These are phyloP conservation scores for Pseudogymnoascus destructans DNA, from an alignment of 2,329 filamentous ascomycete species.

Conservation along the genomic window DNA sequence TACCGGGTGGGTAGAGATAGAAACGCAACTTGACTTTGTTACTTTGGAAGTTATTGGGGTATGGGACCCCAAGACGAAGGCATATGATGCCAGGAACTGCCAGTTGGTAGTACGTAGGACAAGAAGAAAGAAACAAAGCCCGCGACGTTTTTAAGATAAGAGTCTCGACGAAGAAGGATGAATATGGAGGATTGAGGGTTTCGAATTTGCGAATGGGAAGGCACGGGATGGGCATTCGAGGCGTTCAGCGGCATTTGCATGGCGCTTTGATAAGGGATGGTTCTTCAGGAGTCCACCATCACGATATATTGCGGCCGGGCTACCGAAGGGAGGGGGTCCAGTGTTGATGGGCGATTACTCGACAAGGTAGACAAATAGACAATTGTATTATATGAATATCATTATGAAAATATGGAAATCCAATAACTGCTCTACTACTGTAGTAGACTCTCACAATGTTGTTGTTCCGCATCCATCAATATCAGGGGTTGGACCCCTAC, in stretches of 20 bases:
- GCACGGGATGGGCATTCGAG: conserved; percentile 1
- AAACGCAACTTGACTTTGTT: conserved; percentile 34
- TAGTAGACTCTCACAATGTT: background rate
- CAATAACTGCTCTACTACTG: background rate
- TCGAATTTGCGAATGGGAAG: background rate
- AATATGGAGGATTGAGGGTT: background rate
- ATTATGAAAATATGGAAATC: background rate
- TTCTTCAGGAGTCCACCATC: background rate
- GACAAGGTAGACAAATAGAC: conserved; percentile 2
- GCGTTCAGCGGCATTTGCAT: conserved; percentile 2
- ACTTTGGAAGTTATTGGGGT: conserved; percentile 39
- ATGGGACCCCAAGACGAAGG: conserved; percentile 42
- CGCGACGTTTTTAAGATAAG: background rate
- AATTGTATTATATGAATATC: conserved; percentile 2
- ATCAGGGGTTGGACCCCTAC: background rate
- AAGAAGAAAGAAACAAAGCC: background rate
- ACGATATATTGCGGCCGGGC: background rate
- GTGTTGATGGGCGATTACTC: background rate
- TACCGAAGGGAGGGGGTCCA: background rate
- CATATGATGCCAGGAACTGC: conserved; percentile 22
- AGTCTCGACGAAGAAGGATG: background rate
- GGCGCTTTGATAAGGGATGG: background rate
- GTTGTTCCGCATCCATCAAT: background rate
- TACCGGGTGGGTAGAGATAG: conserved; percentile 41
- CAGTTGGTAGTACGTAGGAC: background rate